phyloP scores from a whole-genome alignment of 2,329 filamentous ascomycete species.

The Aspergillus ochraceus region DNA sequence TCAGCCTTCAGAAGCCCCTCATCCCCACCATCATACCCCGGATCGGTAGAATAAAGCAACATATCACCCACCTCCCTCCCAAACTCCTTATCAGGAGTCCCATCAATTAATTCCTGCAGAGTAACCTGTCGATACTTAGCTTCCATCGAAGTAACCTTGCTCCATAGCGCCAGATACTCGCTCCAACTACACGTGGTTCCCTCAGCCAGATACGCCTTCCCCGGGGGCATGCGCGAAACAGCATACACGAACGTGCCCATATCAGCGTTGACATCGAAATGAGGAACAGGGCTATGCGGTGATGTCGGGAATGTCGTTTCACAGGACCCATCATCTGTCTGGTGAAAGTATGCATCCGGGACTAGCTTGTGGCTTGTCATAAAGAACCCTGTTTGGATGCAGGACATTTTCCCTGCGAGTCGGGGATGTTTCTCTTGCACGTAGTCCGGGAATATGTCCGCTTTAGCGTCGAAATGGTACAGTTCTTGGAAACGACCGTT shows the following conservation, averaged over 20 bases:
- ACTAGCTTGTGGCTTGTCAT: slow-evolving; percentile 51
- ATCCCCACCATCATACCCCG: slow-evolving; percentile 52
- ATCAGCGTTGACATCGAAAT: slow-evolving; percentile 50
- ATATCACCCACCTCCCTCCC: slow-evolving; percentile 50
- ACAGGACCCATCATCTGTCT: slow-evolving; percentile 39
- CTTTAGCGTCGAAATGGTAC: slow-evolving; percentile 53
- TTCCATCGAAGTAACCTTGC: slow-evolving; percentile 33
- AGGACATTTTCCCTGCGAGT: slow-evolving; percentile 51
- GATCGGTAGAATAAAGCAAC: slow-evolving; percentile 50
- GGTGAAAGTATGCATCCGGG: slow-evolving; percentile 48
- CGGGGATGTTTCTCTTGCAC: slow-evolving; percentile 44
- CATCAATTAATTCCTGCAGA: slow-evolving; percentile 43
- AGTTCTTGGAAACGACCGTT: slow-evolving; percentile 48
- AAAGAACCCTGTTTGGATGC: slow-evolving; percentile 53
- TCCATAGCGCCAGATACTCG: slow-evolving; percentile 49
- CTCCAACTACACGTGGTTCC: slow-evolving; percentile 50
- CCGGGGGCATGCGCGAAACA: slow-evolving; percentile 51
- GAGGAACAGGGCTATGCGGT: slow-evolving; percentile 42
- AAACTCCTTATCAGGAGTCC: slow-evolving; percentile 40
- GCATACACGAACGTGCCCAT: slow-evolving; percentile 52
- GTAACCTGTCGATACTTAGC: slow-evolving; percentile 44
- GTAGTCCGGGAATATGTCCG: slow-evolving; percentile 51
- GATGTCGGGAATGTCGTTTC: slow-evolving; percentile 51
- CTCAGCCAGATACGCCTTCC: slow-evolving; percentile 52
- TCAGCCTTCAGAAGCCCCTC: slow-evolving; percentile 44